These are phyloP conservation scores for Haplographium delicatum DNA, from an alignment of 495 filamentous ascomycete genomes.

Conservation along the genomic window DNA sequence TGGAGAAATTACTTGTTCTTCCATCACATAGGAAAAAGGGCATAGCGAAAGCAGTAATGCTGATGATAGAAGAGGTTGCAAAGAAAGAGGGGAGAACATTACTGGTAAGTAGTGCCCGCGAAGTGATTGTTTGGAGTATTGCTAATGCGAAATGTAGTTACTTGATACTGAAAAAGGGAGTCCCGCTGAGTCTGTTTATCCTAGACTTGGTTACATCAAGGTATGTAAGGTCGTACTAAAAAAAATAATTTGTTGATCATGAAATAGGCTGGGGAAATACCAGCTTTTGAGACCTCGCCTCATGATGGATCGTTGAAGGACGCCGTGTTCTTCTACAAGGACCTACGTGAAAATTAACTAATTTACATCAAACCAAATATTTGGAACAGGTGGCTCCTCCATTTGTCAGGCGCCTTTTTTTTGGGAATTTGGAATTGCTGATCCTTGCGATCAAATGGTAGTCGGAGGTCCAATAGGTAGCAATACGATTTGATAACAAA, in stretches of 20 bases:
- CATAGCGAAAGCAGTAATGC: slow-evolving; percentile 17
- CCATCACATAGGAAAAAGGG: slow-evolving; percentile 15
- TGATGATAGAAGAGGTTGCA: slow-evolving; percentile 17
- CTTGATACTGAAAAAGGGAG: slow-evolving; percentile 22
- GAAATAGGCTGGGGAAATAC: slow-evolving; percentile 15
- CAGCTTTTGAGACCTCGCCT: slow-evolving; percentile 13
- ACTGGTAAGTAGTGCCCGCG: slow-evolving; percentile 12
- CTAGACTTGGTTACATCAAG: slow-evolving; percentile 17
- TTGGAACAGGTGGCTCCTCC: too few species aligned
- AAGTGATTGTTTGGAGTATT: not conserved
- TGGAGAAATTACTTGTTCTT: slow-evolving; percentile 23
- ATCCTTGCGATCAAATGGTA: too few species aligned
- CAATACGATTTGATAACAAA: too few species aligned
- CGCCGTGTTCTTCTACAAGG: slow-evolving; percentile 20
- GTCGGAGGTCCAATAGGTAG: too few species aligned
- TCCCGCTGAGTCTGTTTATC: slow-evolving; percentile 23
- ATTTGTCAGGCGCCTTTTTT: too few species aligned
- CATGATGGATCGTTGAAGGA: slow-evolving; percentile 12
- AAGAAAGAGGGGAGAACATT: slow-evolving; percentile 8
- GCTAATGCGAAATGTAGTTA: slow-evolving; percentile 1
- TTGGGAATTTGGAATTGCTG: too few species aligned
- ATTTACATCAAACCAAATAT: too few species aligned
- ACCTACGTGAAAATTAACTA: slow-evolving; percentile 2
- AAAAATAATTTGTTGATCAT: not conserved
- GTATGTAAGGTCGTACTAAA: slow-evolving; percentile 1